phyloP scores from a whole-genome alignment of 2,329 filamentous ascomycete genomes.

The Colletotrichum godetiae region DNA sequence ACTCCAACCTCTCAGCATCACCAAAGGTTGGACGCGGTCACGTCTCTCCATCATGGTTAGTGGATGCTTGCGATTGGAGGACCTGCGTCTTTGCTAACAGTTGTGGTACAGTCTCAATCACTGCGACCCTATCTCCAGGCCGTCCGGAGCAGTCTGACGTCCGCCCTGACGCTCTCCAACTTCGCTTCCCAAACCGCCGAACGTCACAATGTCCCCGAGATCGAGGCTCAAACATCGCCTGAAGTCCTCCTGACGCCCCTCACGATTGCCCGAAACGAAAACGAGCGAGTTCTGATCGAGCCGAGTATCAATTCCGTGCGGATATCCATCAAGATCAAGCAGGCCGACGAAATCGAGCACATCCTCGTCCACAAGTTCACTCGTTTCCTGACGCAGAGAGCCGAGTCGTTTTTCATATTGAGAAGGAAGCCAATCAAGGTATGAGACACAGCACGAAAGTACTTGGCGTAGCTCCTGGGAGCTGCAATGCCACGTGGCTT shows the following conservation, averaged over 20 bases:
- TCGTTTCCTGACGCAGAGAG: constrained; percentile 93
- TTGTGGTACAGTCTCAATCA: constrained; percentile 81
- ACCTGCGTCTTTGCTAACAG: constrained; percentile 38
- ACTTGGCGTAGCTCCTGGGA: background rate
- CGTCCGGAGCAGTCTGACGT: constrained; percentile 93
- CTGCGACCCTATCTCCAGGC: constrained; percentile 96
- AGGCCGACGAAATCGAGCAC: constrained; percentile 98
- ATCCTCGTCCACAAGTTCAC: constrained; percentile 99
- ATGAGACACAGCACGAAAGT: constrained; percentile 40
- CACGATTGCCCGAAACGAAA: constrained; percentile 93
- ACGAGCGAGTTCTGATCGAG: constrained; percentile 95
- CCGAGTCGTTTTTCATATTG: constrained; percentile 96
- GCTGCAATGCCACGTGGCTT: constrained; percentile 14
- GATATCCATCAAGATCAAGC: constrained; percentile 98
- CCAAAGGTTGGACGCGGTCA: constrained; percentile 33
- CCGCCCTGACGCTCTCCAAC: constrained; percentile 93
- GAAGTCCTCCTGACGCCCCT: constrained; percentile 94
- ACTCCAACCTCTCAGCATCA: constrained; percentile 23
- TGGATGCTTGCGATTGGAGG: background rate
- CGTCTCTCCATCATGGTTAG: constrained; percentile 34
- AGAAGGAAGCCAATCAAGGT: constrained; percentile 96
- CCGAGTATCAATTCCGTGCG: constrained; percentile 97
- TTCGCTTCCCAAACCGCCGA: constrained; percentile 98
- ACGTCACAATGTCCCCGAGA: constrained; percentile 97
- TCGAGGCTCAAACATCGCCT: constrained; percentile 92